A percentile compares a stretch with the other conserved stretches of the same genome.
These are phyloP conservation scores for Geoglossum cookeanum DNA, from an alignment of 2,329 filamentous ascomycete species.

Conservation along the genomic window DNA sequence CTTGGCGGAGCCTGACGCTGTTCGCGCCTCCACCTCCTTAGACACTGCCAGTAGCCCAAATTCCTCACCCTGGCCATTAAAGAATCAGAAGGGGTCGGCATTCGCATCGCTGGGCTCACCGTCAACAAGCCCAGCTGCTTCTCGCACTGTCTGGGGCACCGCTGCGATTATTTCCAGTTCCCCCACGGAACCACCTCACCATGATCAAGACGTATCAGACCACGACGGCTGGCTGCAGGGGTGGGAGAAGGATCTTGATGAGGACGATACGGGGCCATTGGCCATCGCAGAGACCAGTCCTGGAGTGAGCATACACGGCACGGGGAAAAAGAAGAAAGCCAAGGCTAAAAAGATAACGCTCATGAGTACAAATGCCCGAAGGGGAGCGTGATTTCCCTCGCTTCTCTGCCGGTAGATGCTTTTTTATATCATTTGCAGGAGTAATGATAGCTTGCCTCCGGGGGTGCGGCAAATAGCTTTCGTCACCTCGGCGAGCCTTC, in stretches of 20 bases:
- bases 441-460: no score
- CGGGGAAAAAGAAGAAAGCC: slow-evolving; percentile 9
- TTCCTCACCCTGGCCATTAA: slow-evolving; percentile 23
- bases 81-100: slow-evolving; percentile 19
- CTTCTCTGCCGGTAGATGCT: not conserved
- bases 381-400: slow-evolving; percentile 28
- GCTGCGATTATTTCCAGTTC: slow-evolving; percentile 40
- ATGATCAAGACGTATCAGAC: slow-evolving; percentile 19
- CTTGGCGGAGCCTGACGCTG: slow-evolving; percentile 23
- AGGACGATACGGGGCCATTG: slow-evolving; percentile 30
- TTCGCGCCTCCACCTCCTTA: slow-evolving; percentile 12
- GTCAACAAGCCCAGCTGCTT: slow-evolving; percentile 59
- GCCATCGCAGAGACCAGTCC: slow-evolving; percentile 6
- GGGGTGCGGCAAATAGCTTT: not conserved
- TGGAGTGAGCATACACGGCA: slow-evolving; percentile 7
- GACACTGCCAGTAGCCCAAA: slow-evolving; percentile 20
- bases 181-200: slow-evolving; percentile 19
- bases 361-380: slow-evolving; percentile 44
- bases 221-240: slow-evolving; percentile 79
- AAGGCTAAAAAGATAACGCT: slow-evolving; percentile 44
- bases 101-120: slow-evolving; percentile 46
- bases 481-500: not conserved
- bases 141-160: slow-evolving; percentile 87
- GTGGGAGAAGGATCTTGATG: slow-evolving; percentile 59
- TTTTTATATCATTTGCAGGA: not conserved